Conservation (phyloP, 306 rosid genomes). For the Neltuma alba region DNA sequence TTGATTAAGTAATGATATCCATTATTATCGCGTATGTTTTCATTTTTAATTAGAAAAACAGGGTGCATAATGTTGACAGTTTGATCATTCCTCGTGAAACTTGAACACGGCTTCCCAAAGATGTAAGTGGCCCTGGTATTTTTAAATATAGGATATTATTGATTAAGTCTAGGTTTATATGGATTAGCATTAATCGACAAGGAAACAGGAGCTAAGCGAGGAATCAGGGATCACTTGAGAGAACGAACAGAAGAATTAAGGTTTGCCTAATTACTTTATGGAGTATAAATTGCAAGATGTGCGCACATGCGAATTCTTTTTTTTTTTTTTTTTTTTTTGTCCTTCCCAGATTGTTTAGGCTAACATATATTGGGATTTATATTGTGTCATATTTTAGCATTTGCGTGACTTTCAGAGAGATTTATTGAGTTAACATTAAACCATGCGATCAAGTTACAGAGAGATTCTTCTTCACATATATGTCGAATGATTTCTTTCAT, state of each 20-base stretch:
- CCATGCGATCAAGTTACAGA: background rate
- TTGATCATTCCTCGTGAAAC: background rate
- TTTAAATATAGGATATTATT: background rate
- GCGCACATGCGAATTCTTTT: background rate
- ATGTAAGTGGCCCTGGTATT: background rate
- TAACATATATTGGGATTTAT: background rate
- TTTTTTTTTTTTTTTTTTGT: background rate
- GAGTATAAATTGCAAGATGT: background rate
- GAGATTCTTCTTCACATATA: background rate
- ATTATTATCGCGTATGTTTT: background rate
- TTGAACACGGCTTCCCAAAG: background rate
- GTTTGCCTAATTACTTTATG: background rate
- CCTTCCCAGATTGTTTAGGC: background rate
- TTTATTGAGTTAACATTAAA: background rate
- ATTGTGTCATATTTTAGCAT: background rate
- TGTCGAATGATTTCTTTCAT: background rate
- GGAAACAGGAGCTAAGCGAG: background rate
- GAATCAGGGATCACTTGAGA: background rate
- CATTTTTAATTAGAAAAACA: background rate
- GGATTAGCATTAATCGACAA: background rate
- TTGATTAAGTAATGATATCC: constrained; percentile 10
- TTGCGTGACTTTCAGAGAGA: background rate
- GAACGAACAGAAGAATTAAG: too few species aligned
- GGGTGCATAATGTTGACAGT: background rate
- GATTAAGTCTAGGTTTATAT: background rate